Percentiles rank a stretch among this genome's conserved stretches.
Evolutionary conservation across 352 stramenopile species (phyloP).

Genomic region (Pythium guiyangense): DNA sequence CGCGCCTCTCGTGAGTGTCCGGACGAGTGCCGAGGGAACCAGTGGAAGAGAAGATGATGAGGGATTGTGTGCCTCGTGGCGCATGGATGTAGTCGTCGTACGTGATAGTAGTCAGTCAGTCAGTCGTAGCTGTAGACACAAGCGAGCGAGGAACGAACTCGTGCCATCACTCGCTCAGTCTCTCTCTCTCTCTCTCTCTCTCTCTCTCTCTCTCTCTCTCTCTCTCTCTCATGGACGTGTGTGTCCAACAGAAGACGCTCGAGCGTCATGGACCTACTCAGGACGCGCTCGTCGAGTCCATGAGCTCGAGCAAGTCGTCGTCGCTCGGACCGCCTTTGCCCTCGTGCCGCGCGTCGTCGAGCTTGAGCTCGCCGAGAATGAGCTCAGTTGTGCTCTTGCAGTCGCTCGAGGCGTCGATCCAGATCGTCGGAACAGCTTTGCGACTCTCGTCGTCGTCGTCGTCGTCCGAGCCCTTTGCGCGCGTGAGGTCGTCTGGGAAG

Average conservation of each 20-base stretch:
- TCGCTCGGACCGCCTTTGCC: conserved; percentile 27
- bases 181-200: too few species aligned
- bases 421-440: conserved; percentile 70
- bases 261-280: not conserved
- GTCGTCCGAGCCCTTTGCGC: conserved; percentile 31
- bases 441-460: conserved; percentile 52
- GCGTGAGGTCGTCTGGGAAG: conserved; percentile 54
- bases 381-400: conserved; percentile 43
- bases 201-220: too few species aligned
- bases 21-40: too few species aligned
- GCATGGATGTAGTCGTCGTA: too few species aligned
- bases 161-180: too few species aligned
- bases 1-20: conserved; percentile 67
- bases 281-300: conserved; percentile 68
- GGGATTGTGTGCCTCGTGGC: too few species aligned
- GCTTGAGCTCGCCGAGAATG: conserved; percentile 60
- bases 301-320: conserved; percentile 85
- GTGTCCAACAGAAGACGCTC: too few species aligned
- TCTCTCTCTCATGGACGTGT: too few species aligned
- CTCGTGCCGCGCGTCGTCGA: conserved; percentile 45
- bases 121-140: too few species aligned
- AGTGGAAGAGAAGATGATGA: too few species aligned
- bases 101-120: too few species aligned
- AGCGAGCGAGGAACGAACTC: too few species aligned
- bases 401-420: conserved; percentile 76